Base-by-base conservation (phyloP, 257 asterid genomes). In the Plantago ovata region DNA sequence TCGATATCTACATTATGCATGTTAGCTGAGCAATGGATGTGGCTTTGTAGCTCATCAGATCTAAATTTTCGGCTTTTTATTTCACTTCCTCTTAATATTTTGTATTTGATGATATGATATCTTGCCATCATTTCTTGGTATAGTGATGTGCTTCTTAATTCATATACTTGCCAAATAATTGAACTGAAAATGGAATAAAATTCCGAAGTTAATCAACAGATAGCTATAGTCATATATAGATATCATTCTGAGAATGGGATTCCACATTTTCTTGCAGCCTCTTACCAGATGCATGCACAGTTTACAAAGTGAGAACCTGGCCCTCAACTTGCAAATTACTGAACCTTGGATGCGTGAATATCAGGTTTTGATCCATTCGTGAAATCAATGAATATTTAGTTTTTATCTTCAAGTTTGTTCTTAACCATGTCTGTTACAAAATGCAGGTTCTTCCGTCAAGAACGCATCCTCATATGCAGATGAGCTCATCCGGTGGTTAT, bases 401-500 rank as follows among this genome's bases (percentile, higher is more conserved):
- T 28, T 28, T 4, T 28, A 80, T 3, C 7, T 8, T 28, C 7
- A 28, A 8, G 4, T 28, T 28, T 6, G 4, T 28, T 28, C 7
- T 28, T 87, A 28, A 28, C 36, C 36, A 28, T 28, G 3, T 6
- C 36, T 28, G 7, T 3, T 28, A 28, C 36, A 28, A 28, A 28
- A 28, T 28, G 7, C 36, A 28, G 96, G 98, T 92, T 61, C 95
- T 92, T 69, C 95, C 95, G 33, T 85, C 85, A 15, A 83, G 96
- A 82, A 85, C 91, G 47, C 98, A 92, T 71, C 96, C 96, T 32
- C 95, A 80, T 40, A 92, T 92, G 95, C 96, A 88, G 71, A 92
- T 92, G 98, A 87, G 95, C 67, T 75, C 93, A 10, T 76, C 86
- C 6, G 95, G 98, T 16, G 98, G 95, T 60, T 88, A 85, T 56